Percentiles rank a stretch among this genome's conserved stretches.
These are phyloP conservation scores for Gossypium herbaceum DNA, from an alignment of 345 rosid species.

Conservation along the genomic window DNA sequence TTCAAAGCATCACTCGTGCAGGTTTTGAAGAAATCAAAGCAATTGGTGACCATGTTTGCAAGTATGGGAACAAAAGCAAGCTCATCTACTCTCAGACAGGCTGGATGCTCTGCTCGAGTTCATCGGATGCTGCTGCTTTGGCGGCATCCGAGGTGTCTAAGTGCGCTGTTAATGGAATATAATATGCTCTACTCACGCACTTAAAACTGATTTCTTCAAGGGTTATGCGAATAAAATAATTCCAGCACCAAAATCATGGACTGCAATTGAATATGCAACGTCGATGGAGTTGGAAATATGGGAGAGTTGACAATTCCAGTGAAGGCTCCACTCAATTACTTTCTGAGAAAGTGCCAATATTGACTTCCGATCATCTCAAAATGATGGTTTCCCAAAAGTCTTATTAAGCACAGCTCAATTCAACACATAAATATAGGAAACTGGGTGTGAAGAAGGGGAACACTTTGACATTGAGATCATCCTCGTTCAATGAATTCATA, in stretches of 20 bases:
- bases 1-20: constrained; percentile 13
- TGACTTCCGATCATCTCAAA: constrained; percentile 3
- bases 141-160: constrained; percentile 18
- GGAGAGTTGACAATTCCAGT: not conserved
- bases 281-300: not conserved
- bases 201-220: not conserved
- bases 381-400: not conserved
- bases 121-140: constrained; percentile 9
- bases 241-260: not conserved
- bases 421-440: not conserved
- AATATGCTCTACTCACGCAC: not conserved
- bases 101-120: constrained; percentile 17
- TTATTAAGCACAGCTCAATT: not conserved
- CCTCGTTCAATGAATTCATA: too few species aligned
- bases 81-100: constrained; percentile 9
- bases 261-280: not conserved
- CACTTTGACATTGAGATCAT: too few species aligned
- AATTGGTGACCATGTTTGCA: constrained; percentile 21
- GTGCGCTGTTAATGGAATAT: constrained; percentile 10
- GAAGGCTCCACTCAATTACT: not conserved
- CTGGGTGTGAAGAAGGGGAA: too few species aligned
- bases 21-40: not conserved
- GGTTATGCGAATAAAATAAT: not conserved
- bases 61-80: constrained; percentile 22
- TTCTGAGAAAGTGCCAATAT: constrained; percentile 1